Conservation (phyloP, 169 alveolate genomes). For the Eimeria zaria region DNA sequence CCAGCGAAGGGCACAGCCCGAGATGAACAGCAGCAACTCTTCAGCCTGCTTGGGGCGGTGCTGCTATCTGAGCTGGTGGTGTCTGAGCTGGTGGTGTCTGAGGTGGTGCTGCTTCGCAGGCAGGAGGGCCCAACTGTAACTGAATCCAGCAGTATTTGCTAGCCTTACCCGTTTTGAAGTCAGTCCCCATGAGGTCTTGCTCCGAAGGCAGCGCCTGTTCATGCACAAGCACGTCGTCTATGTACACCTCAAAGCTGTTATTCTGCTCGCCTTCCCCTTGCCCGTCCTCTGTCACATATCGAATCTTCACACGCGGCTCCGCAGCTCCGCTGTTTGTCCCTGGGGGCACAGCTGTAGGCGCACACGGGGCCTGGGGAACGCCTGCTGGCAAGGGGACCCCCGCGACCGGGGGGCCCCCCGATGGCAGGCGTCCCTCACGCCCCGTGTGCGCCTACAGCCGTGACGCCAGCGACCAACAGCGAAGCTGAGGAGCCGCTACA, state of each 20-base stretch:
- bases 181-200: slow-evolving; percentile 1
- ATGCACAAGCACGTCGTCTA: slow-evolving; percentile 52
- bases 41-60: no score
- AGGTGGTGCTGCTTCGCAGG: no score
- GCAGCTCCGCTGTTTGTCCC: not conserved
- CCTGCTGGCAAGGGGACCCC: not conserved
- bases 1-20: not conserved
- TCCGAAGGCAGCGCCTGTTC: slow-evolving; percentile 19
- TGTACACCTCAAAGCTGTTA: slow-evolving; percentile 20
- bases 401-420: no score
- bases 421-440: no score
- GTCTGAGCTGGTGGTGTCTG: no score
- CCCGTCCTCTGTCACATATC: slow-evolving; percentile 24
- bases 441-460: no score
- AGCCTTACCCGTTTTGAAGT: slow-evolving; percentile 16
- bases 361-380: not conserved
- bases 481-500: no score
- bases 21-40: no score
- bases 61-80: no score
- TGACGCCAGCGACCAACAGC: no score
- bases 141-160: not conserved
- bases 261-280: not conserved
- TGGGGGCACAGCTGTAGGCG: not conserved
- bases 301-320: slow-evolving; percentile 68
- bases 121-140: no score